These are phyloP conservation scores for Neonectria sp. DNA, from an alignment of 2,329 filamentous ascomycete species.

Conservation along the genomic window DNA sequence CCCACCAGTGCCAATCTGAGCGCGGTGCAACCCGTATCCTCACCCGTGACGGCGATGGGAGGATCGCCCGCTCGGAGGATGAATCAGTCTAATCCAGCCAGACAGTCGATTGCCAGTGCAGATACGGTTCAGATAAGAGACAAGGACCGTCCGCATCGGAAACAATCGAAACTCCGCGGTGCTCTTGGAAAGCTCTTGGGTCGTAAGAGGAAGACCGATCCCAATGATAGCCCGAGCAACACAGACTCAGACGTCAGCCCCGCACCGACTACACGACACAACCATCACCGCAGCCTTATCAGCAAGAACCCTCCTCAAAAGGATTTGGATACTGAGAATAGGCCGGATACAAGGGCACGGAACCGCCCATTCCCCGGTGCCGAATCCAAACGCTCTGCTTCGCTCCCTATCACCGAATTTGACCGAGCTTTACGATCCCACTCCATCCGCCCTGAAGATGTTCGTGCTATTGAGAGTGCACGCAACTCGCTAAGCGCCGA, in stretches of 20 bases:
- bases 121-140: slow-evolving; percentile 37
- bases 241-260: slow-evolving; percentile 42
- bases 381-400: slow-evolving; percentile 69
- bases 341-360: slow-evolving; percentile 56
- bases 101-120: slow-evolving; percentile 66
- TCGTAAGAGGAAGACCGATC: slow-evolving; percentile 64
- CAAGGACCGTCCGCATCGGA: slow-evolving; percentile 61
- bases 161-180: slow-evolving; percentile 71
- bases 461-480: slow-evolving; percentile 66
- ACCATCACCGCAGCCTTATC: slow-evolving; percentile 38
- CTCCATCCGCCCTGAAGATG: slow-evolving; percentile 71
- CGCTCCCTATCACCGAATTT: slow-evolving; percentile 73
- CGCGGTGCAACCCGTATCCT: slow-evolving; percentile 23
- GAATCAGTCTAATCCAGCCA: slow-evolving; percentile 56
- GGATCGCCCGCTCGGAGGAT: slow-evolving; percentile 34
- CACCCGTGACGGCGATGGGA: slow-evolving; percentile 33
- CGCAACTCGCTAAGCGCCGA: slow-evolving; percentile 69
- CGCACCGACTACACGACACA: slow-evolving; percentile 46
- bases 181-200: slow-evolving; percentile 73
- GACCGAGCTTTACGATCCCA: slow-evolving; percentile 74
- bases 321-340: slow-evolving; percentile 36
- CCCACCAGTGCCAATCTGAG: slow-evolving; percentile 32
- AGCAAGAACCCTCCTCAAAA: slow-evolving; percentile 32
- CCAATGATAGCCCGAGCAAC: slow-evolving; percentile 39
- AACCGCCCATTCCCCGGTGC: slow-evolving; percentile 52